A percentile compares a stretch with the other conserved stretches of the same genome.
Conservation (phyloP, 2,329 filamentous ascomycete species). For the Calonectria fujianensis region DNA sequence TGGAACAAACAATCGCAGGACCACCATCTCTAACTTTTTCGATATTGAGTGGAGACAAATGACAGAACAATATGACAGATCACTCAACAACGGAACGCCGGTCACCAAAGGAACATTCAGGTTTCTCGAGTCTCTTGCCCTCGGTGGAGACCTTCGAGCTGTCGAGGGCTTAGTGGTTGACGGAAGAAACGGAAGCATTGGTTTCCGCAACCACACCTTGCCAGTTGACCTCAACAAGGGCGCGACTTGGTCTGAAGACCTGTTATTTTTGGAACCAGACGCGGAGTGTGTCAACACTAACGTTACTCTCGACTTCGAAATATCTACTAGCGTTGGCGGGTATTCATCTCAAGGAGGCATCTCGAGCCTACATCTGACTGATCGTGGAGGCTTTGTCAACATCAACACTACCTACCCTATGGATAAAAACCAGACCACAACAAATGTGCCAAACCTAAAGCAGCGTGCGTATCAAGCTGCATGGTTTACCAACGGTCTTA, state of each 20-base stretch:
- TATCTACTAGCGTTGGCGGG: slow-evolving; percentile 40
- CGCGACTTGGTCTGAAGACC: slow-evolving; percentile 64
- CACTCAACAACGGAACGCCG: slow-evolving; percentile 32
- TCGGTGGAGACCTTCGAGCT: slow-evolving; percentile 35
- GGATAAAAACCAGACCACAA: slow-evolving; percentile 53
- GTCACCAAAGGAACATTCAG: slow-evolving; percentile 30
- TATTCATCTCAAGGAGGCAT: background rate
- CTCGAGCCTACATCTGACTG: slow-evolving; percentile 57
- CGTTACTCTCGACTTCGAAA: slow-evolving; percentile 63
- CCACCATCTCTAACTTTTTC: slow-evolving; percentile 42
- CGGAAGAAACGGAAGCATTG: slow-evolving; percentile 62
- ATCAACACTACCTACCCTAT: slow-evolving; percentile 59
- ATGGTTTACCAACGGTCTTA: slow-evolving; percentile 62
- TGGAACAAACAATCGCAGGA: slow-evolving; percentile 29
- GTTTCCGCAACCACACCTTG: slow-evolving; percentile 65
- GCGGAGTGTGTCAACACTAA: slow-evolving; percentile 66
- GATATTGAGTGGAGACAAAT: slow-evolving; percentile 43
- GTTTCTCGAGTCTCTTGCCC: slow-evolving; percentile 30
- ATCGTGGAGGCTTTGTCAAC: slow-evolving; percentile 64
- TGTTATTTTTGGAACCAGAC: slow-evolving; percentile 68
- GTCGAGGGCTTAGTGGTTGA: slow-evolving; percentile 67
- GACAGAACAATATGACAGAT: slow-evolving; percentile 18
- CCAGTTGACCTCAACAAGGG: slow-evolving; percentile 51
- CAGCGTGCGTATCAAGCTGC: slow-evolving; percentile 65
- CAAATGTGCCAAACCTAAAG: slow-evolving; percentile 34